Evolutionary conservation across 768 basidiomycete species (phyloP).

Genomic region (Amanita polypyramis): DNA sequence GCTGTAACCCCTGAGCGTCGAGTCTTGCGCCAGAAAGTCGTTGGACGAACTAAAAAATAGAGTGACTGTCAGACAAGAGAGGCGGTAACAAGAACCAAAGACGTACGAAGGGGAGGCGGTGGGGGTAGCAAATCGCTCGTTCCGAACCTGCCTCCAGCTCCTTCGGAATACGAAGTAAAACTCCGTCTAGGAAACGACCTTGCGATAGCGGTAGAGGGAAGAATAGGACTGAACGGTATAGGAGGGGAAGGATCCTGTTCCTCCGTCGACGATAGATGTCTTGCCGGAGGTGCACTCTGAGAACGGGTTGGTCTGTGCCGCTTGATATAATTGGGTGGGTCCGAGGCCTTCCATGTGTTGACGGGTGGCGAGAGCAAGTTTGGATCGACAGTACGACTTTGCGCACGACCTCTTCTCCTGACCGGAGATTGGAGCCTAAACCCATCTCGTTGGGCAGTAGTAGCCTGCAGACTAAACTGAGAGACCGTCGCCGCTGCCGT

Average conservation of each 20-base stretch:
- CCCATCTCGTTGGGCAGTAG: slow-evolving; percentile 3
- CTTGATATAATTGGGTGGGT: slow-evolving; percentile 9
- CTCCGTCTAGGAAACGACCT: slow-evolving; percentile 16
- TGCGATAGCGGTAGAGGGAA: slow-evolving; percentile 5
- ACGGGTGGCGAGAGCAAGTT: slow-evolving; percentile 36
- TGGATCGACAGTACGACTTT: slow-evolving; percentile 14
- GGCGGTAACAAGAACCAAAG: background rate
- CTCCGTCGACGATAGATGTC: slow-evolving; percentile 7
- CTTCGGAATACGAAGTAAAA: slow-evolving; percentile 18
- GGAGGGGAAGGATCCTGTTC: slow-evolving; percentile 3
- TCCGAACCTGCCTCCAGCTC: slow-evolving; percentile 20
- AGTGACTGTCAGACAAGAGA: background rate
- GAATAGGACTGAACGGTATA: slow-evolving; percentile 7
- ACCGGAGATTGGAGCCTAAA: slow-evolving; percentile 7
- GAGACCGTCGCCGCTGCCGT: slow-evolving; percentile 13
- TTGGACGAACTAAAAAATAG: slow-evolving; percentile 1
- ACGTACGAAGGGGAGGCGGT: slow-evolving; percentile 57
- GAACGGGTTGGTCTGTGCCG: slow-evolving; percentile 36
- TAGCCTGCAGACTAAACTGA: slow-evolving; percentile 10
- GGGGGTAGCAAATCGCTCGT: slow-evolving; percentile 42
- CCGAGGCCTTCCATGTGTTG: slow-evolving; percentile 33
- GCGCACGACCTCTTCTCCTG: slow-evolving; percentile 9
- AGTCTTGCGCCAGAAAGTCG: slow-evolving; percentile 28
- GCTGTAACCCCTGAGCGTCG: slow-evolving; percentile 60
- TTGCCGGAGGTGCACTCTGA: slow-evolving; percentile 30